A percentile compares a stretch with the other conserved stretches of the same genome.
Evolutionary conservation across 169 alveolate genomes (phyloP).

Genomic region (Besnoitia besnoiti): DNA sequence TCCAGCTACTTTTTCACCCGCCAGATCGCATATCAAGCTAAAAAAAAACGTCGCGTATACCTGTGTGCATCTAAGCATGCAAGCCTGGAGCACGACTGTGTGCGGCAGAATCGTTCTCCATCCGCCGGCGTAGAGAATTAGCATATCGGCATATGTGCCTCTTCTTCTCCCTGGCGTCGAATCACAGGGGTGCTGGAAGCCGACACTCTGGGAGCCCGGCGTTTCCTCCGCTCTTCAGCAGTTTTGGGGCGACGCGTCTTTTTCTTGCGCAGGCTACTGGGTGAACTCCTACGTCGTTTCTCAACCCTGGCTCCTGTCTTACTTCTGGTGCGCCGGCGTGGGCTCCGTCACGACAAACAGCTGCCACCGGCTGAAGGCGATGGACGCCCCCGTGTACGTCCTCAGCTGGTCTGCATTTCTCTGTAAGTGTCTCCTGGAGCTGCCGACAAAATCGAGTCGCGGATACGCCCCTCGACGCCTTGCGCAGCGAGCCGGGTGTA

Average conservation of each 20-base stretch:
- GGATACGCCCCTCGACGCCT: no score
- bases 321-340: constrained; percentile 38
- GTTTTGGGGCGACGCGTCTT: neutral
- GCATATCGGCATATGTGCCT: no score
- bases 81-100: no score
- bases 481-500: no score
- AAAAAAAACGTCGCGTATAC: no score
- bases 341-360: constrained; percentile 13
- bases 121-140: no score
- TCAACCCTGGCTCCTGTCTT: constrained; percentile 18
- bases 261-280: constrained; percentile 31
- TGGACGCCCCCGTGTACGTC: constrained; percentile 15
- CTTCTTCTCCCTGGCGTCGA: no score
- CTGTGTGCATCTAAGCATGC: no score
- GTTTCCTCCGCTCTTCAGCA: neutral
- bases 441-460: neutral
- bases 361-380: neutral
- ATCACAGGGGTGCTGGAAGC: no score
- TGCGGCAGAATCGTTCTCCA: no score
- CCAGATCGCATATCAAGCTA: no score
- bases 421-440: neutral
- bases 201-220: neutral
- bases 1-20: no score
- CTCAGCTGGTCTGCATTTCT: neutral
- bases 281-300: constrained; percentile 20